Percentiles rank a stretch among this genome's conserved stretches.
Evolutionary conservation across 768 basidiomycete species (phyloP).

Genomic region (Mrakia blollopis): DNA sequence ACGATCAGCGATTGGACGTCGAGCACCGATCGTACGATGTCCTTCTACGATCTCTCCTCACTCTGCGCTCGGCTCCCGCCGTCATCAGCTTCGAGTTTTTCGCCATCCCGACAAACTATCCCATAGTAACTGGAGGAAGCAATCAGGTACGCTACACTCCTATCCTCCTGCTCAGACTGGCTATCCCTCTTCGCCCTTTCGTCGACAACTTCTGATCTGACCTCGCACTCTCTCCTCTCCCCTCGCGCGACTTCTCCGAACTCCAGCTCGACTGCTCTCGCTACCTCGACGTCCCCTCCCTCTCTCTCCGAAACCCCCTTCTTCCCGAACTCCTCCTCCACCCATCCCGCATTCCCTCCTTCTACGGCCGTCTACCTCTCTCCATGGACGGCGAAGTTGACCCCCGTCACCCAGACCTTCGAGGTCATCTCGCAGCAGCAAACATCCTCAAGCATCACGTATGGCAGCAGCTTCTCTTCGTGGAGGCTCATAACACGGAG

Average conservation of each 20-base stretch:
- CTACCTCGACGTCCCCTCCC: not conserved
- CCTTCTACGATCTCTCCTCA: not conserved
- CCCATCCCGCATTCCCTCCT: not conserved
- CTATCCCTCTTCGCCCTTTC: no score
- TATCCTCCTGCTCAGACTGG: no score
- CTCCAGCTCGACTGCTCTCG: not conserved
- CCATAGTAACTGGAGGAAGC: not conserved
- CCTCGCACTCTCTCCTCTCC: no score
- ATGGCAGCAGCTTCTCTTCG: not conserved
- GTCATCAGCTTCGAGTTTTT: not conserved
- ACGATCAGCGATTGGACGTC: not conserved
- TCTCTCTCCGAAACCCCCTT: not conserved
- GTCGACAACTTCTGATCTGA: no score
- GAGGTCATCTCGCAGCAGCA: not conserved
- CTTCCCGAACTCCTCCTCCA: not conserved
- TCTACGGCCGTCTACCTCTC: not conserved
- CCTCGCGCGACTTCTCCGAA: no score
- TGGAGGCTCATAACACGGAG: not conserved
- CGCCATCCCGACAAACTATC: not conserved
- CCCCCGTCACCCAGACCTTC: not conserved
- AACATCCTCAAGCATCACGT: not conserved
- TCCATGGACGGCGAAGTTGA: not conserved
- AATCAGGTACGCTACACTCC: not conserved
- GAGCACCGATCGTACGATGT: not conserved
- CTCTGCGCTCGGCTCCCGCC: not conserved